A percentile compares a stretch with the other conserved stretches of the same genome.
These are phyloP conservation scores for Solanum gracilifrons DNA, from an alignment of 257 asterid genomes.

Conservation along the genomic window DNA sequence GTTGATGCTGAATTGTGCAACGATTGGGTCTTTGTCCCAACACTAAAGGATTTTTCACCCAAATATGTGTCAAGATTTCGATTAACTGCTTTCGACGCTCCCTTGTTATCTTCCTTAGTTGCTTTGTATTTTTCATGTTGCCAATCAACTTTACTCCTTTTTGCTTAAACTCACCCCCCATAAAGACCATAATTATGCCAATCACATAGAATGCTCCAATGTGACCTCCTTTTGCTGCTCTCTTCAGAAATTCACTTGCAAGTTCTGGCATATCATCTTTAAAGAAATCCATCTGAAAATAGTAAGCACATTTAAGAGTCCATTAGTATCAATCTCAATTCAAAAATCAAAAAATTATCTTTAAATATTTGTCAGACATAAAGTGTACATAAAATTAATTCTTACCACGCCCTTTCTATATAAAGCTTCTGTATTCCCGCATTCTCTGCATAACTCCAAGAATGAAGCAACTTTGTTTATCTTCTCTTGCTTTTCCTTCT, in stretches of 20 bases:
- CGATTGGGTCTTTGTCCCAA: neutral
- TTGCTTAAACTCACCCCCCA: neutral
- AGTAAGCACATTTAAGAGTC: neutral
- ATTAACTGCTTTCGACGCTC: neutral
- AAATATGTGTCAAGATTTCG: neutral
- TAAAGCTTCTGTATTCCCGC: neutral
- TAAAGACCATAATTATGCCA: neutral
- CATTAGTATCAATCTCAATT: neutral
- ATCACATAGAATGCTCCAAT: neutral
- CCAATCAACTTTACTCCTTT: neutral
- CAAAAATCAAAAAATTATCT: neutral
- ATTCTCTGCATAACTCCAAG: neutral
- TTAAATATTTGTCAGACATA: neutral
- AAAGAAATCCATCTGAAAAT: neutral
- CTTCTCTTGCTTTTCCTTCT: neutral
- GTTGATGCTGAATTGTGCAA: neutral
- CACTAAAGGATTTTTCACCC: neutral
- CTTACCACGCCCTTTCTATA: neutral
- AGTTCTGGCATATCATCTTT: neutral
- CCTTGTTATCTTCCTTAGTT: neutral
- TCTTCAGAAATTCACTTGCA: neutral
- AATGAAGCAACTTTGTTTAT: neutral
- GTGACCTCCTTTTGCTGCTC: neutral
- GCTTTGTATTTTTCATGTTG: neutral
- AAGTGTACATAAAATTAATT: neutral